These are phyloP conservation scores for Tubosaeta brunneosetosa DNA, from an alignment of 768 basidiomycete species.

Conservation along the genomic window DNA sequence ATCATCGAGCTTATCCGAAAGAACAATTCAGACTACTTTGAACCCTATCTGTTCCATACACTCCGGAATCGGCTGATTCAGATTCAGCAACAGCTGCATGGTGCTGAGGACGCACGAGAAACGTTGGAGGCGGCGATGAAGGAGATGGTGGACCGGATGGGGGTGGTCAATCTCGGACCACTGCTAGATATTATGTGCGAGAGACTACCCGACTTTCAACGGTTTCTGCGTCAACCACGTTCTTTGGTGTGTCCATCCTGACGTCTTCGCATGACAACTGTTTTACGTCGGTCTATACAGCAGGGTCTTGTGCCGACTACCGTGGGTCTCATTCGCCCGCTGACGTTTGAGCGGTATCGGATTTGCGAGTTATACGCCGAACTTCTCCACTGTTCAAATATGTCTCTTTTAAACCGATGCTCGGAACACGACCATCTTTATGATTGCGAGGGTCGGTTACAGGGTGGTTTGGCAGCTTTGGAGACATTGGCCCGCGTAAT, in stretches of 20 bases:
- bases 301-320: slow-evolving; percentile 67
- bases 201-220: slow-evolving; percentile 63
- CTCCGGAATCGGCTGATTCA: slow-evolving; percentile 86
- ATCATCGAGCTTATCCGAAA: slow-evolving; percentile 93
- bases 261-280: slow-evolving; percentile 2
- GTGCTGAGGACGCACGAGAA: slow-evolving; percentile 56
- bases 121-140: slow-evolving; percentile 67
- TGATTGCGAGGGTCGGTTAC: slow-evolving; percentile 76
- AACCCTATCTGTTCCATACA: slow-evolving; percentile 94
- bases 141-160: slow-evolving; percentile 80
- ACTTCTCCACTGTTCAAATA: slow-evolving; percentile 95
- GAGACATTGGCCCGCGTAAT: slow-evolving; percentile 88
- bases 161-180: slow-evolving; percentile 86
- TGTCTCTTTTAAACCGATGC: slow-evolving; percentile 88
- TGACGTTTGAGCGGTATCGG: slow-evolving; percentile 93
- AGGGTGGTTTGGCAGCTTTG: slow-evolving; percentile 79
- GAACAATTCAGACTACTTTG: slow-evolving; percentile 98
- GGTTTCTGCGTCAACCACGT: slow-evolving; percentile 65
- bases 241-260: slow-evolving; percentile 55
- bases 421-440: slow-evolving; percentile 66
- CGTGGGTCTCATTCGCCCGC: slow-evolving; percentile 66
- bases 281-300: slow-evolving; percentile 34
- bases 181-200: slow-evolving; percentile 72
- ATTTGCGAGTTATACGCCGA: slow-evolving; percentile 97
- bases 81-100: slow-evolving; percentile 67